Percentiles rank a stretch among this genome's conserved stretches.
phyloP scores from a whole-genome alignment of 257 asterid genomes.

The Linderniella brevidens region DNA sequence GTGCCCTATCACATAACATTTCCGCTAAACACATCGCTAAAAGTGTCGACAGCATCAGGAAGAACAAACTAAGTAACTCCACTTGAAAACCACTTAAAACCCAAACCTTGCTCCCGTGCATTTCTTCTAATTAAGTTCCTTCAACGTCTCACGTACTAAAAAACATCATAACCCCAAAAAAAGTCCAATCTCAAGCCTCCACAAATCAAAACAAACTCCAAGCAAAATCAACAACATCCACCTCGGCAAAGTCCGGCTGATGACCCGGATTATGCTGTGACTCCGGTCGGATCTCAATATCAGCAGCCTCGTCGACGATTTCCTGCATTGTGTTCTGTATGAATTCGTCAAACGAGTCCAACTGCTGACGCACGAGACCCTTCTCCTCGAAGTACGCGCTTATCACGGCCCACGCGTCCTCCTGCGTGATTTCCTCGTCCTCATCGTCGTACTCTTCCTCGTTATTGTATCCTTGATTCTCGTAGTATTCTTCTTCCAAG shows the following conservation, averaged over 20 bases:
- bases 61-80: too few species aligned
- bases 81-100: too few species aligned
- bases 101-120: too few species aligned
- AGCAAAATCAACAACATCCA: slow-evolving; percentile 11
- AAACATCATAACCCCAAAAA: slow-evolving; percentile 12
- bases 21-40: too few species aligned
- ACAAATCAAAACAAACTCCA: neutral
- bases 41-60: too few species aligned
- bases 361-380: slow-evolving; percentile 90
- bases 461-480: slow-evolving; percentile 22
- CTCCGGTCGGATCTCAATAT: slow-evolving; percentile 93
- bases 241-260: slow-evolving; percentile 90
- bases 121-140: too few species aligned
- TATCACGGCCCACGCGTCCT: slow-evolving; percentile 95
- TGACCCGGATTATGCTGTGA: slow-evolving; percentile 91
- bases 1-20: too few species aligned
- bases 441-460: slow-evolving; percentile 27
- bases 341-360: slow-evolving; percentile 91
- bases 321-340: slow-evolving; percentile 98
- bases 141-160: too few species aligned
- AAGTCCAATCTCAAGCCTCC: neutral
- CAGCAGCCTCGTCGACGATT: slow-evolving; percentile 85
- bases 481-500: slow-evolving; percentile 44
- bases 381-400: slow-evolving; percentile 95
- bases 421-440: slow-evolving; percentile 84